Evolutionary conservation across 345 rosid genomes (phyloP), one percentile per base, ranked within the genome.

Genomic region (Linum tenue): DNA sequence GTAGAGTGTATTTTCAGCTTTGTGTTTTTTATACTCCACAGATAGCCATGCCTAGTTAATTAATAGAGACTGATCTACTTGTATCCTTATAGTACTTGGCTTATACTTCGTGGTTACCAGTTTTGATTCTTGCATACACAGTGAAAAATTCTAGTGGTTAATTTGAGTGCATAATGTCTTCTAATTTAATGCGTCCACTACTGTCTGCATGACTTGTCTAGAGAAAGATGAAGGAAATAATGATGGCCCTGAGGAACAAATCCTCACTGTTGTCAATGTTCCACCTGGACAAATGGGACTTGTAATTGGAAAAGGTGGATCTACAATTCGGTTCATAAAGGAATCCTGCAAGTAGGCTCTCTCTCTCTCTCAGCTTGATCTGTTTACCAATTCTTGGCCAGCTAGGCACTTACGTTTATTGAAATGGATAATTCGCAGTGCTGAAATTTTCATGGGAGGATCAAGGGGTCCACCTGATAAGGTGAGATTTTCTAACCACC

Each of bases 221-320:
- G 70, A 92, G 98, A 83, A 72, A 63, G 70, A 50, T 1, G 89
- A 77, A 42, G 86, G 75, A 38, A 62, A 22, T 22, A 22, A 22
- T 22, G 31, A 78, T 70, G 66, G 67, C 69, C 81, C 78, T 0
- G 97, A 90, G 72, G 87, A 81, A 76, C 96, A 92, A 79, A 80
- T 88, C 59, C 87, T 92, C 50, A 90, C 97, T 37, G 82, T 88
- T 66, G 86, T 92, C 68, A 82, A 81, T 66, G 96, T 92, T 44
- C 98, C 97, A 37, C 86, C 77, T 3, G 97, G 97, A 68, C 83
- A 84, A 77, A 92, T 92, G 98, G 98, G 98, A 12, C 80, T 81
- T 69, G 67, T 92, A 75, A 92, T 90, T 74, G 98, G 97, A 67
- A 86, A 82, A 73, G 83, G 87, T 76, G 98, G 97, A 73, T 71